These are phyloP conservation scores for Acer yangbiense DNA, from an alignment of 345 rosid species.

Conservation along the genomic window DNA sequence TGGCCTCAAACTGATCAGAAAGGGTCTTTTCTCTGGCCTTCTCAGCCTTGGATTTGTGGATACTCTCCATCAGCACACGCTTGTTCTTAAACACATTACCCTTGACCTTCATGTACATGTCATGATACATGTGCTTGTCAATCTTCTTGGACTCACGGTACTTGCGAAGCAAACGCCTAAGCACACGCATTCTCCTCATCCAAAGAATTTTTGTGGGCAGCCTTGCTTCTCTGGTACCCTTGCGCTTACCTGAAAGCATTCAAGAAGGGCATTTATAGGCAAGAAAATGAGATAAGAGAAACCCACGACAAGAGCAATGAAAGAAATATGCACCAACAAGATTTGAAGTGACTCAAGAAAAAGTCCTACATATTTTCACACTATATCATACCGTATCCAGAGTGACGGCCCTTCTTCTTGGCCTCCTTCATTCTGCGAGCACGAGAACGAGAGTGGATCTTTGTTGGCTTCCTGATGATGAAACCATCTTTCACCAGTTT, in stretches of 20 bases:
- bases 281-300: neutral
- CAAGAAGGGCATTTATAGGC: neutral
- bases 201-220: constrained; percentile 73
- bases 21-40: constrained; percentile 76
- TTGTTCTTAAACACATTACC: constrained; percentile 82
- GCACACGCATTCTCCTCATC: constrained; percentile 77
- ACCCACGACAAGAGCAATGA: neutral
- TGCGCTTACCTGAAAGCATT: constrained; percentile 58
- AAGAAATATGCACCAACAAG: neutral
- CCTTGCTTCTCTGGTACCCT: constrained; percentile 84
- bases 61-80: constrained; percentile 79
- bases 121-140: constrained; percentile 83
- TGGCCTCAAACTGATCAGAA: constrained; percentile 72
- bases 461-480: constrained; percentile 73
- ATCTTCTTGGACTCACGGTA: constrained; percentile 72
- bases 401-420: constrained; percentile 76
- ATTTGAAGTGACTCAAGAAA: neutral
- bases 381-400: constrained; percentile 62
- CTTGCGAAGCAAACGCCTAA: constrained; percentile 64
- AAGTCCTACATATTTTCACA: neutral
- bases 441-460: constrained; percentile 81
- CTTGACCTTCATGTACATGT: constrained; percentile 85
- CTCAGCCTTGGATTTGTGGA: constrained; percentile 76
- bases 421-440: constrained; percentile 78
- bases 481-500: constrained; percentile 80